Percentiles rank a stretch among this genome's conserved stretches.
These are phyloP conservation scores for Arthrocladium fulminans DNA, from an alignment of 2,329 filamentous ascomycete genomes.

Conservation along the genomic window DNA sequence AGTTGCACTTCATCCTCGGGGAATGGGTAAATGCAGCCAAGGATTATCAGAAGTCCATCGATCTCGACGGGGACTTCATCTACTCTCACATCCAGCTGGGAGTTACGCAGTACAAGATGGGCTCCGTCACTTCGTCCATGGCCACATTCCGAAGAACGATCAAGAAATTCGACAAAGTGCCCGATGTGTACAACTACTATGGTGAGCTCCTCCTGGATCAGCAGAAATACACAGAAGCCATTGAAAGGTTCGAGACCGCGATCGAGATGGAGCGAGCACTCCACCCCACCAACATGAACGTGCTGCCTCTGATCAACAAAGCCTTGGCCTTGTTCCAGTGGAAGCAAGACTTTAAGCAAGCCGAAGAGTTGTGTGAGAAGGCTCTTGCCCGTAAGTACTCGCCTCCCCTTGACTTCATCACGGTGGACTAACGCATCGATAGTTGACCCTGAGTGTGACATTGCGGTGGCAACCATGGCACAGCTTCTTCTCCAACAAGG, in stretches of 20 bases:
- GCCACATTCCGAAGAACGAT: constrained; percentile 94
- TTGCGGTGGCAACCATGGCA: constrained; percentile 96
- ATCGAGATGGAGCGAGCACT: constrained; percentile 96
- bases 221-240: constrained; percentile 87
- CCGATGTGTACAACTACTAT: constrained; percentile 99
- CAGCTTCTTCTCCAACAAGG: constrained; percentile 95
- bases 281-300: constrained; percentile 94
- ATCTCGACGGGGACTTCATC: constrained; percentile 91
- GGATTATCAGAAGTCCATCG: constrained; percentile 99
- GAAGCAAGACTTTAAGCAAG: constrained; percentile 92
- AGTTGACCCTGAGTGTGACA: constrained; percentile 98
- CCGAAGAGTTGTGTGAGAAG: constrained; percentile 94
- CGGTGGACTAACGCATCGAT: constrained; percentile 16
- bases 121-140: constrained; percentile 94
- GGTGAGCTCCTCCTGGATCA: constrained; percentile 95
- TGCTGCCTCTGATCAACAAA: constrained; percentile 96
- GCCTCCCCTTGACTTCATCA: not conserved
- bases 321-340: constrained; percentile 94
- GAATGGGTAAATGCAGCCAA: constrained; percentile 90
- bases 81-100: constrained; percentile 99
- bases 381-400: constrained; percentile 76
- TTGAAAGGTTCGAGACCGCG: constrained; percentile 97
- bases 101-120: constrained; percentile 99
- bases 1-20: constrained; percentile 93
- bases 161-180: constrained; percentile 95